Base-by-base conservation (phyloP, 2,329 filamentous ascomycete species). In the Colletotrichum cordylinicola region DNA sequence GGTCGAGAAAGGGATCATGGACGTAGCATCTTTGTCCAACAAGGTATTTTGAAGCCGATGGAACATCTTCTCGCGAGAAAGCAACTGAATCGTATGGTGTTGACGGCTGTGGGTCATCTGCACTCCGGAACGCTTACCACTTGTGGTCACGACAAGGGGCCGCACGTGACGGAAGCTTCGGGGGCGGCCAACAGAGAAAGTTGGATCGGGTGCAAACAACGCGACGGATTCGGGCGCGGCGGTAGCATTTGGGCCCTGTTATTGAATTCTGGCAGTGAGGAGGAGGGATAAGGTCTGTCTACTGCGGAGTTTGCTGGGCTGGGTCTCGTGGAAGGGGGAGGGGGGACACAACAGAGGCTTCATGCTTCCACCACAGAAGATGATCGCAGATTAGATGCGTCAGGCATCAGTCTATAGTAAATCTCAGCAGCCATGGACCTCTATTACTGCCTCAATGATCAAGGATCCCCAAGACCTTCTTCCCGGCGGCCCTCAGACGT, bases 161-260 rank as follows among this genome's bases (percentile, higher is more conserved):
- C 43, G n/a, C 43, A 52, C 43, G n/a, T 52, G n/a, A 52, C 43
- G 43, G 43, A 52, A 52, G 43, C 43, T 52, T 48, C 43, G 43
- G 43, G n/a, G n/a, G 31, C 24, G 29, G 9, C 43, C 43, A 52
- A n/a, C 2, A 13, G 43, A 52, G n/a, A 13, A 52, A 21, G 10
- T 52, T 52, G n/a, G 4, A 52, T 2, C 1, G n/a, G 43, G n/a
- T 21, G 6, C 43, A 52, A 21, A 52, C 18, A 8, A 52, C 18
- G n/a, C 3, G 1, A 48, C 13, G 43, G 1, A 8, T 6, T 21
- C 12, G 6, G n/a, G 43, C 1, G n/a, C 2, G 43, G 0, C 1
- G 3, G 39, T 12, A 7, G 39, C 18, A 48, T 12, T 21, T 21
- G 4, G 35, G 43, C 43, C n/a, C 43, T 21, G 43, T 52, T 8